These are phyloP conservation scores for Calonectria ilicicola DNA, from an alignment of 2,329 filamentous ascomycete genomes.

Conservation along the genomic window DNA sequence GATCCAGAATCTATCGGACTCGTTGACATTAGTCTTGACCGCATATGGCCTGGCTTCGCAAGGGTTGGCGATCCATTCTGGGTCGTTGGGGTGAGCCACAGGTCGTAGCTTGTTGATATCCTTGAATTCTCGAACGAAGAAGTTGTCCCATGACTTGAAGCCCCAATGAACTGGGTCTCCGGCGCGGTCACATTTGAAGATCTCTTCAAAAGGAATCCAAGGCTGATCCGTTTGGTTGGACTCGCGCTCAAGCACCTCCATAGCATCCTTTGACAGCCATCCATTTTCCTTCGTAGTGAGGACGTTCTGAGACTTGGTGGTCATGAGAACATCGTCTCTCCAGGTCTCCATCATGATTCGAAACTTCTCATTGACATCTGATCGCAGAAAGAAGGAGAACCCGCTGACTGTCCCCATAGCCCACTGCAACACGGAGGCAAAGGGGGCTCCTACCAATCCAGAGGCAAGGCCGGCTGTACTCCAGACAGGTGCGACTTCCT, in stretches of 20 bases:
- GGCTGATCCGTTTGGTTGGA: constrained; percentile 7
- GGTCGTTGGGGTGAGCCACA: not conserved
- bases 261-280: constrained; percentile 11
- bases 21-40: too few species aligned
- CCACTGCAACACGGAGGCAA: constrained; percentile 24
- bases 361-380: not conserved
- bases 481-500: constrained; percentile 32
- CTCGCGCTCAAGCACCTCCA: not conserved
- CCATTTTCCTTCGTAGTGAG: not conserved
- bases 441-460: constrained; percentile 19
- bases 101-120: constrained; percentile 10
- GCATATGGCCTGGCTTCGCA: too few species aligned
- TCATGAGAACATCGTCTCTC: constrained; percentile 9
- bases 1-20: too few species aligned
- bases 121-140: constrained; percentile 20
- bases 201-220: not conserved
- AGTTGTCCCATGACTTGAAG: constrained; percentile 16
- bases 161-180: not conserved
- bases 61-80: constrained; percentile 13
- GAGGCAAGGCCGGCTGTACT: not conserved
- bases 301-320: not conserved
- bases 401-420: constrained; percentile 26
- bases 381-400: constrained; percentile 23
- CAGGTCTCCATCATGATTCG: constrained; percentile 8
- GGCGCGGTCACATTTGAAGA: constrained; percentile 11